Percentiles rank a stretch among this genome's conserved stretches.
phyloP scores from a whole-genome alignment of 2,329 filamentous ascomycete species.

The Leptodontidium sp. region DNA sequence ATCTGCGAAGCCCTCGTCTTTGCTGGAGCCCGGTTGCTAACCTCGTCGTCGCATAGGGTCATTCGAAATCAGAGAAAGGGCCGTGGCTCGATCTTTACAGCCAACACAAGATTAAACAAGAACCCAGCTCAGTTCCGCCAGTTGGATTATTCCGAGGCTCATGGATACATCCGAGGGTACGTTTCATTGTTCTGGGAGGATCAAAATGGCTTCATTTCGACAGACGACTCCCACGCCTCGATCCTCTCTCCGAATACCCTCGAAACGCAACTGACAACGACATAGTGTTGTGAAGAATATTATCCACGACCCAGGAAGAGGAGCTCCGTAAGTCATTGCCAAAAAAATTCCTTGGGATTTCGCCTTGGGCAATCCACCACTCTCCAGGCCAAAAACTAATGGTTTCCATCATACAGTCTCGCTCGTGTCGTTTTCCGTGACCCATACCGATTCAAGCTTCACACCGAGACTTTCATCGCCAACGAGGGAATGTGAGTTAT shows the following conservation, averaged over 20 bases:
- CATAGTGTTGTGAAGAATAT: conserved; percentile 95
- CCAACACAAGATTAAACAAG: conserved; percentile 93
- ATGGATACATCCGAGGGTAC: conserved; percentile 96
- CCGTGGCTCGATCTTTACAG: conserved; percentile 80
- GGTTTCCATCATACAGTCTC: conserved; percentile 56
- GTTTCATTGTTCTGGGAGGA: not conserved
- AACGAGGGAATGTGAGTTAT: conserved; percentile 92
- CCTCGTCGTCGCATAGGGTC: conserved; percentile 54
- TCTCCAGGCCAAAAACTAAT: not conserved
- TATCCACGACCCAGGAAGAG: conserved; percentile 95
- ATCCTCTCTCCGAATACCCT: not conserved
- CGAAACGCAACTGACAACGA: conserved; percentile 46
- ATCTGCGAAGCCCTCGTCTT: conserved; percentile 1
- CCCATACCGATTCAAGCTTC: conserved; percentile 97
- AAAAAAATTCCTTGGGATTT: not conserved
- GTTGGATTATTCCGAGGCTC: conserved; percentile 95
- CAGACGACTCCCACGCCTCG: not conserved
- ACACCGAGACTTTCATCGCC: conserved; percentile 99
- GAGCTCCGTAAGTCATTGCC: conserved; percentile 68
- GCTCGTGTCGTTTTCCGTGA: conserved; percentile 95
- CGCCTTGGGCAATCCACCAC: not conserved
- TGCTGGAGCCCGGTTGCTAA: not conserved
- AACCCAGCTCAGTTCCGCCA: conserved; percentile 93
- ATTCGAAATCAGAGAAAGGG: conserved; percentile 81
- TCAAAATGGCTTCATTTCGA: not conserved